Evolutionary conservation across 495 filamentous ascomycete genomes (phyloP), one percentile per base, ranked within the genome.

Genomic region (Penicillium cataractarum): DNA sequence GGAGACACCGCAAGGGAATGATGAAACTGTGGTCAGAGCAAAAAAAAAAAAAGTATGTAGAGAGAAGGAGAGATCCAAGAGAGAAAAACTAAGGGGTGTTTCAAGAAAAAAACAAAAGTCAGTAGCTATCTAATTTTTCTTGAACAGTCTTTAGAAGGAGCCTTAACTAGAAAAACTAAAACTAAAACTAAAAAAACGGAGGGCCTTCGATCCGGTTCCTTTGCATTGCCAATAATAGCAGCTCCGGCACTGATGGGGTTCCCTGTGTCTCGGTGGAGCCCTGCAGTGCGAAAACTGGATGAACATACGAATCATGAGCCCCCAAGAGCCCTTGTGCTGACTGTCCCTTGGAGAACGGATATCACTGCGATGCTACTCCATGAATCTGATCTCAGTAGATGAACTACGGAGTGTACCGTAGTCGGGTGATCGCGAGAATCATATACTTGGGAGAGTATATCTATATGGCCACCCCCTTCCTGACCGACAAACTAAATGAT

Each of bases 201-300:
- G 55, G 9, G 42, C 54, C 37, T 65, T 65, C 66, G 61, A 64
- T 69, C 62, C 54, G 58, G 40, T 68, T 65, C 61, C 65, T 60
- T 60, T 6, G 52, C 19, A 52, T 63, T 71, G 60, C 63, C 68
- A 65, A 67, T 65, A 61, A 68, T 68, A 68, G 62, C 57, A 68
- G 59, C 61, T 59, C 54, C 33, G 21, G 27, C 26, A 12, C 21
- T 51, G 57, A 51, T 40, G 44, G 55, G 44, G 55, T 58, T 63
- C 60, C 65, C 61, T 44, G 21, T 29, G 46, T 58, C 53, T n/a
- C 42, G 55, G 58, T 58, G 55, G 64, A 60, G 29, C 56, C 60
- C 13, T 46, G 42, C 21, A 46, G 29, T 31, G 51, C 51, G 32
- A 56, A 42, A 56, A 42, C 53, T 35, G 27, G 53, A 40, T 24